Conservation (phyloP, 495 filamentous ascomycete species). For the Aspergillus nidulans region DNA sequence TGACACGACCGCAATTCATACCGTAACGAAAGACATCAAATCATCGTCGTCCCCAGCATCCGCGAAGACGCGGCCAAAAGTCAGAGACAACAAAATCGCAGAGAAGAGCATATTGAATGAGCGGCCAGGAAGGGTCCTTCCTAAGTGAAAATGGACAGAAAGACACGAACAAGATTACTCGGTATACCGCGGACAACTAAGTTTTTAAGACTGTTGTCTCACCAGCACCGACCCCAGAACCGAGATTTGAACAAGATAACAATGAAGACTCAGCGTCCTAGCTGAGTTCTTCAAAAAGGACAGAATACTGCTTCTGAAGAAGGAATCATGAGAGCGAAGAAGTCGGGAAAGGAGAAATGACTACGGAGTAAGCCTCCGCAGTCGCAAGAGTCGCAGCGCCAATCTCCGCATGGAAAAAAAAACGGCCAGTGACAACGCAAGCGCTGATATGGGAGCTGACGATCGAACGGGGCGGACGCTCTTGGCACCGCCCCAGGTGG, state of each 20-base stretch:
- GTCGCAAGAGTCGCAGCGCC: neutral
- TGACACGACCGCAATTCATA: slow-evolving; percentile 6
- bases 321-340: neutral
- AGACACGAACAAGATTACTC: slow-evolving; percentile 2
- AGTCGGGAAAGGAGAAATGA: slow-evolving; percentile 3
- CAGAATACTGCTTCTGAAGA: neutral
- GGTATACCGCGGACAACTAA: slow-evolving; percentile 1
- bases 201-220: slow-evolving; percentile 8
- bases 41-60: slow-evolving; percentile 31
- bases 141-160: slow-evolving; percentile 16
- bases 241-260: neutral
- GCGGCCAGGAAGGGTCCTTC: slow-evolving; percentile 22
- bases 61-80: slow-evolving; percentile 24
- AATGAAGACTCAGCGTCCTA: neutral
- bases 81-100: slow-evolving; percentile 25
- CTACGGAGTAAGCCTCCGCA: neutral
- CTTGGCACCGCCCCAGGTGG: slow-evolving; percentile 36
- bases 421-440: slow-evolving; percentile 23
- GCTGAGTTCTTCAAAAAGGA: neutral
- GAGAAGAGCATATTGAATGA: slow-evolving; percentile 31
- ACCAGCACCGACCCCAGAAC: neutral
- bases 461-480: slow-evolving; percentile 22
- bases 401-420: slow-evolving; percentile 14
- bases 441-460: slow-evolving; percentile 28
- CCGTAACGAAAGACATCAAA: slow-evolving; percentile 40